phyloP scores from a whole-genome alignment of 345 rosid species.

The Populus pruinosa region DNA sequence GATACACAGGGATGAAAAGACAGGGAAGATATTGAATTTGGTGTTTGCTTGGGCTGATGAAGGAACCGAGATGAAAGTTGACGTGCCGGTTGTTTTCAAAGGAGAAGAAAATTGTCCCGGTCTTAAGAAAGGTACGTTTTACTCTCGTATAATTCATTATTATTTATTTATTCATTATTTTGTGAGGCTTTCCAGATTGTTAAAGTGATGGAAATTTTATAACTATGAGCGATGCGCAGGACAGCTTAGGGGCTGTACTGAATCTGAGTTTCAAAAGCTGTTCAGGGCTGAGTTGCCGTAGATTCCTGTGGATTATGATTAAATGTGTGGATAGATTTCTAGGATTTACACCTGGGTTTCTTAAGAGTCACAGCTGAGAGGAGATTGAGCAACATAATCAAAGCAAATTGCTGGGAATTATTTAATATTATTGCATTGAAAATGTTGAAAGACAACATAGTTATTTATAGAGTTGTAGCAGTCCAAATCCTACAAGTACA shows the following conservation, averaged over 20 bases:
- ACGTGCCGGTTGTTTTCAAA: constrained; percentile 78
- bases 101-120: constrained; percentile 76
- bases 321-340: too few species aligned
- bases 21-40: constrained; percentile 75
- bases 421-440: too few species aligned
- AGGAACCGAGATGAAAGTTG: constrained; percentile 67
- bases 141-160: neutral
- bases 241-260: neutral
- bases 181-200: neutral
- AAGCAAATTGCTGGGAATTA: too few species aligned
- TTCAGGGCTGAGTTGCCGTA: too few species aligned
- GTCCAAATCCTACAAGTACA: too few species aligned
- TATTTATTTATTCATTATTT: neutral
- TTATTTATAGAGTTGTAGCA: too few species aligned
- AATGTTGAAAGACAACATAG: too few species aligned
- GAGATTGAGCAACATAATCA: too few species aligned
- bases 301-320: too few species aligned
- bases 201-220: neutral
- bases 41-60: constrained; percentile 90
- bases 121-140: constrained; percentile 62
- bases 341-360: too few species aligned
- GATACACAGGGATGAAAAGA: constrained; percentile 80
- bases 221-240: neutral
- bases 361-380: too few species aligned
- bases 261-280: too few species aligned